Percentiles rank a stretch among this genome's conserved stretches.
These are phyloP conservation scores for Penicillium sp. DNA, from an alignment of 2,329 filamentous ascomycete species.

Conservation along the genomic window DNA sequence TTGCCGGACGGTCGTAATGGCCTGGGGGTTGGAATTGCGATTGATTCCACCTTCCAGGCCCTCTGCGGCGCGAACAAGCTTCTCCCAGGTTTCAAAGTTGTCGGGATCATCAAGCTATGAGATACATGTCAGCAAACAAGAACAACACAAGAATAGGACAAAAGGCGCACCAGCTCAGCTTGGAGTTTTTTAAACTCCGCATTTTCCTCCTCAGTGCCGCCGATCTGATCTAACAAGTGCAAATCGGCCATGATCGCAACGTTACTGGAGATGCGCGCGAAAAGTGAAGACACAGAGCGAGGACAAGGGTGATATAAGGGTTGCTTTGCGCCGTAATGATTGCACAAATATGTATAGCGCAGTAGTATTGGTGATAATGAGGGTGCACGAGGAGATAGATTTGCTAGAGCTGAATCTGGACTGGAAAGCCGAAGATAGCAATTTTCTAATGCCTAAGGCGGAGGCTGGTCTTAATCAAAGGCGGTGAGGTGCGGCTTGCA, in stretches of 20 bases:
- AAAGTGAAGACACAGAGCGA: neutral
- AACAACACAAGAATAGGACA: neutral
- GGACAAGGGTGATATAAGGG: neutral
- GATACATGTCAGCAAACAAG: conserved; percentile 10
- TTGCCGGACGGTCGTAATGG: conserved; percentile 79
- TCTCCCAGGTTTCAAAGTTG: conserved; percentile 93
- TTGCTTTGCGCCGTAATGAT: too few relatives aligned
- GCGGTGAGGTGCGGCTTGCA: neutral
- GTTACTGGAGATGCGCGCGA: conserved; percentile 10
- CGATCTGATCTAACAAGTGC: conserved; percentile 53
- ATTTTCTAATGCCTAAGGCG: conserved; percentile 5
- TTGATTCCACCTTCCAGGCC: conserved; percentile 87
- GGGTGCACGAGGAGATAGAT: conserved; percentile 4
- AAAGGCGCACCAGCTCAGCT: conserved; percentile 64
- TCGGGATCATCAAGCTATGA: conserved; percentile 66
- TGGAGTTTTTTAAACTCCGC: conserved; percentile 76
- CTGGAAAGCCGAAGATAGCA: conserved; percentile 9
- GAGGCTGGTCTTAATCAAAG: neutral
- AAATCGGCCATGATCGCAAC: conserved; percentile 60
- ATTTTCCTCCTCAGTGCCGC: conserved; percentile 74
- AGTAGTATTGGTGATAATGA: conserved; percentile 15
- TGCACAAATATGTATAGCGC: conserved; percentile 5
- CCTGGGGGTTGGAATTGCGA: conserved; percentile 91
- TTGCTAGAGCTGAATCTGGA: conserved; percentile 3
- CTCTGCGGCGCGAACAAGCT: conserved; percentile 77